Conservation (phyloP, 2,329 filamentous ascomycete species). For the Reticulascus tulasneorum region DNA sequence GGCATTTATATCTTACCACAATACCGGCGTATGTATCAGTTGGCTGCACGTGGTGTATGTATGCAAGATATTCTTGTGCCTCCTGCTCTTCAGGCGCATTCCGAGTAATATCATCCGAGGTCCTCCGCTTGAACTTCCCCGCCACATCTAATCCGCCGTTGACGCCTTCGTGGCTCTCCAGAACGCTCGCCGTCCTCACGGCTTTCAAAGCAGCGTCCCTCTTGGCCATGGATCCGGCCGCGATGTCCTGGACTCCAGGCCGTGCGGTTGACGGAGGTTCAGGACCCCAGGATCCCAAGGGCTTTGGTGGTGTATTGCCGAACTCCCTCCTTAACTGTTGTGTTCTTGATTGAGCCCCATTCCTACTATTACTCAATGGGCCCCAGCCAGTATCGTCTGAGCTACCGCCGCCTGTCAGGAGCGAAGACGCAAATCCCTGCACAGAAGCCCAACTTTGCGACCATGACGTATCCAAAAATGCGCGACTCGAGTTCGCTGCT, state of each 20-base stretch:
- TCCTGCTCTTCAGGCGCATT: slow-evolving; percentile 48
- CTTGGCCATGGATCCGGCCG: slow-evolving; percentile 48
- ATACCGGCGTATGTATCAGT: slow-evolving; percentile 88
- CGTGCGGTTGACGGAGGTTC: slow-evolving; percentile 34
- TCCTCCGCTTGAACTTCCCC: slow-evolving; percentile 60
- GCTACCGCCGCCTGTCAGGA: slow-evolving; percentile 31
- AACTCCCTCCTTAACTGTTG: slow-evolving; percentile 10
- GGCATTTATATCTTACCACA: slow-evolving; percentile 84
- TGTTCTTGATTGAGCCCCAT: slow-evolving; percentile 5
- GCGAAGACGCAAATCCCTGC: slow-evolving; percentile 48
- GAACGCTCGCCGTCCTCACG: slow-evolving; percentile 53
- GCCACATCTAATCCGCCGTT: slow-evolving; percentile 54
- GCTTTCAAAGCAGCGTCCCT: slow-evolving; percentile 52
- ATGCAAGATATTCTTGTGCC: slow-evolving; percentile 75
- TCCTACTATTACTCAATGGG: slow-evolving; percentile 10
- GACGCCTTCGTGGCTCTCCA: slow-evolving; percentile 58
- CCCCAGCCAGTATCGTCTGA: slow-evolving; percentile 13
- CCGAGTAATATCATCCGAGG: slow-evolving; percentile 57
- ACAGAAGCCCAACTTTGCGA: slow-evolving; percentile 52
- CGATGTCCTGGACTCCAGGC: slow-evolving; percentile 45
- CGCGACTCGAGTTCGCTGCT: slow-evolving; percentile 31
- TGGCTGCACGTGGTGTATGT: slow-evolving; percentile 79
- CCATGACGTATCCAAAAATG: slow-evolving; percentile 50
- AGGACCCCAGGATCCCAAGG: slow-evolving; percentile 45
- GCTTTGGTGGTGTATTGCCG: slow-evolving; percentile 15